Conservation (phyloP, 768 basidiomycete species). For the Leccinum fibrillosum region DNA sequence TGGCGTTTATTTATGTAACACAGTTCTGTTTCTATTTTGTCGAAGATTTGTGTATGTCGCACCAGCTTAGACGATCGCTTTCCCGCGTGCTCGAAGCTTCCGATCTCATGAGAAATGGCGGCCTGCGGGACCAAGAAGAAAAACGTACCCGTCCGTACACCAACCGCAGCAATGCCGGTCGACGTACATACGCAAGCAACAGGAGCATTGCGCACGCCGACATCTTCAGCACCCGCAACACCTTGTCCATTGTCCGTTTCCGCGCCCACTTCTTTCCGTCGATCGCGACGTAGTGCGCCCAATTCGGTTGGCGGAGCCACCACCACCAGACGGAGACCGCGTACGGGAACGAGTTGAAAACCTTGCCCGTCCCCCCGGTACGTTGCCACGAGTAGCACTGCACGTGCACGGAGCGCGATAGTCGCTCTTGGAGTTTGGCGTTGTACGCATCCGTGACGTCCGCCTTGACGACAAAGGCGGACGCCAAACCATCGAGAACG, state of each 20-base stretch:
- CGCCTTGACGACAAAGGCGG: conserved; percentile 22
- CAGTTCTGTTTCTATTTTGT: no score
- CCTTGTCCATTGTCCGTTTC: conserved; percentile 1
- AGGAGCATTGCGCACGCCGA: background rate
- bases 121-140: background rate
- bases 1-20: background rate
- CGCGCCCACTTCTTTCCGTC: conserved; percentile 38
- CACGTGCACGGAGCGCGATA: conserved; percentile 21
- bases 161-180: conserved; percentile 3
- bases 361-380: conserved; percentile 34
- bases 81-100: background rate
- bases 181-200: conserved; percentile 5
- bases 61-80: background rate
- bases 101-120: background rate
- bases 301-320: conserved; percentile 33
- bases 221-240: conserved; percentile 2
- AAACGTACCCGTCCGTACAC: conserved; percentile 4
- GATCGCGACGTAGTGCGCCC: conserved; percentile 34
- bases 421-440: conserved; percentile 13
- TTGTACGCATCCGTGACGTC: conserved; percentile 29
- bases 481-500: conserved; percentile 21
- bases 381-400: conserved; percentile 43
- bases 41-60: background rate
- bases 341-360: conserved; percentile 41
- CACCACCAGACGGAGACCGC: conserved; percentile 31